These are phyloP conservation scores for Thecaphora thlaspeos DNA, from an alignment of 1,284 basidiomycete species.

Conservation along the genomic window DNA sequence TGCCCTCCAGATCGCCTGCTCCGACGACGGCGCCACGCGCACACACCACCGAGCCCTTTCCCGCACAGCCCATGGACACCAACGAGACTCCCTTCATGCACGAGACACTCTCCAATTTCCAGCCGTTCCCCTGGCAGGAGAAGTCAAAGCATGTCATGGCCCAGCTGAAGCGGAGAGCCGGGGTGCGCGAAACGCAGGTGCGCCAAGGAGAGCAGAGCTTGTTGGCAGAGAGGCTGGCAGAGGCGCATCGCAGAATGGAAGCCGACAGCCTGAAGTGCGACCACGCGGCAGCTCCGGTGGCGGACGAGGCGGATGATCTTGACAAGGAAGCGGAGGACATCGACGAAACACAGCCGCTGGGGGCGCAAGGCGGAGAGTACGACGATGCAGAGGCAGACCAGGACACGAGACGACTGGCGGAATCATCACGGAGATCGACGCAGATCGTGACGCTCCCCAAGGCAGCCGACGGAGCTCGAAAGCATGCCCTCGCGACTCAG, in stretches of 20 bases:
- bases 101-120: slow-evolving; percentile 22
- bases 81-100: not conserved
- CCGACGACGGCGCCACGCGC: not conserved
- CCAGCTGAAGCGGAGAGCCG: slow-evolving; percentile 20
- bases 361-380: not conserved
- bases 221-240: slow-evolving; percentile 13
- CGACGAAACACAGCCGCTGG: not conserved
- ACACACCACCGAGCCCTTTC: not conserved
- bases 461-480: no score
- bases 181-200: slow-evolving; percentile 8
- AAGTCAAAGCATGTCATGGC: slow-evolving; percentile 4
- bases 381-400: slow-evolving; percentile 3
- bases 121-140: slow-evolving; percentile 18
- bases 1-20: not conserved
- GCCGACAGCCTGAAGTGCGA: not conserved
- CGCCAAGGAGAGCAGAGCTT: slow-evolving; percentile 2
- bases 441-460: no score
- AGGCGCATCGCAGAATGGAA: slow-evolving; percentile 19
- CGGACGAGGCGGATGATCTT: no score
- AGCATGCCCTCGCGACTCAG: no score
- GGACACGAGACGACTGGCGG: slow-evolving; percentile 1
- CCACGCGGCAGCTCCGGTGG: no score
- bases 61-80: not conserved
- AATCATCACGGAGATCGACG: no score
- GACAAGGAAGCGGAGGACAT: not conserved